phyloP scores from a whole-genome alignment of 108 stramenopile genomes.

The Bacterosira constricta region DNA sequence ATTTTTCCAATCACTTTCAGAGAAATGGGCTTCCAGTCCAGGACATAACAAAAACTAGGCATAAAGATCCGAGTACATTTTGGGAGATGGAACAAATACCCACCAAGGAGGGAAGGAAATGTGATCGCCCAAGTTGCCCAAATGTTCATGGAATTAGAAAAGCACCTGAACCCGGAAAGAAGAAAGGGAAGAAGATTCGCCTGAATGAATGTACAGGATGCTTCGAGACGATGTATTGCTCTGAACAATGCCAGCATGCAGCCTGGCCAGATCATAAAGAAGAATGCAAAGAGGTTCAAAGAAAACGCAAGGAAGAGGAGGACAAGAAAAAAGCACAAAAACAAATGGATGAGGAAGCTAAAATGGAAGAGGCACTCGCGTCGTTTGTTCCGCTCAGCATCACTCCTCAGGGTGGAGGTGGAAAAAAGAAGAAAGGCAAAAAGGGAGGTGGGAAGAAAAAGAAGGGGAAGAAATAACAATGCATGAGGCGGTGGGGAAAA shows the following conservation, averaged over 20 bases:
- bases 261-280: slow-evolving; percentile 12
- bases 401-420: slow-evolving; percentile 1
- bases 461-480: slow-evolving; percentile 21
- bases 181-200: slow-evolving; percentile 1
- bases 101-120: background rate
- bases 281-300: slow-evolving; percentile 6
- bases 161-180: background rate
- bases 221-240: slow-evolving; percentile 13
- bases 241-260: background rate
- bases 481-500: no score
- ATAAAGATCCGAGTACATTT: background rate
- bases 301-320: slow-evolving; percentile 5
- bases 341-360: no score
- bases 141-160: slow-evolving; percentile 11
- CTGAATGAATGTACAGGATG: slow-evolving; percentile 9
- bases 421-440: slow-evolving; percentile 9
- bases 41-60: no score
- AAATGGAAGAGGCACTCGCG: slow-evolving; percentile 1
- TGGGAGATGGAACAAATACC: slow-evolving; percentile 8
- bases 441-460: slow-evolving; percentile 8
- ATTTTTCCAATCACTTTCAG: slow-evolving; percentile 3
- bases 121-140: background rate
- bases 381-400: slow-evolving; percentile 9
- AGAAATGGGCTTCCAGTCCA: no score
- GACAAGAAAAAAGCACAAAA: slow-evolving; percentile 6